Evolutionary conservation across 768 basidiomycete species (phyloP).

Genomic region (Termitomyces sp.): DNA sequence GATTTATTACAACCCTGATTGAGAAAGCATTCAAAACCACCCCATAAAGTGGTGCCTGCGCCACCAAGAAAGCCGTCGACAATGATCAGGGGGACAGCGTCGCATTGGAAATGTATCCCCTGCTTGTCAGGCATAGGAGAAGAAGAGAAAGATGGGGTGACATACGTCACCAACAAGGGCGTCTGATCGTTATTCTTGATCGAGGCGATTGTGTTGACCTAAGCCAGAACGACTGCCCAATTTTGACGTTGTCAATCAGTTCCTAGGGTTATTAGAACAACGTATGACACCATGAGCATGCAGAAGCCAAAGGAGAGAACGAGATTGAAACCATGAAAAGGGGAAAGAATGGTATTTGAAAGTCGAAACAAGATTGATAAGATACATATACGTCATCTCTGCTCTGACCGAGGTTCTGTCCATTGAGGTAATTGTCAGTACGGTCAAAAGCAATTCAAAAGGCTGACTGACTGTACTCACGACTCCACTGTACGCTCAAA

Average conservation of each 20-base stretch:
- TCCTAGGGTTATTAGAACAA: no score
- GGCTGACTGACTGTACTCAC: slow-evolving; percentile 34
- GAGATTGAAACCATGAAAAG: not conserved
- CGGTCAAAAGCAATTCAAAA: not conserved
- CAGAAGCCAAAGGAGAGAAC: not conserved
- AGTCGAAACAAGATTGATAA: not conserved
- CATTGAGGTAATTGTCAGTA: not conserved
- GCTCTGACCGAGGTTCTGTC: slow-evolving; percentile 30
- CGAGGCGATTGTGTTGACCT: not conserved
- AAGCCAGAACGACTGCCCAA: not conserved
- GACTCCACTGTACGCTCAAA: slow-evolving; percentile 57
- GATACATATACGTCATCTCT: not conserved
- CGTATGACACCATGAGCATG: not conserved
- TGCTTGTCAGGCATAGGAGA: slow-evolving; percentile 20
- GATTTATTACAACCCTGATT: slow-evolving; percentile 9
- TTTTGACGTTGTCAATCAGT: no score
- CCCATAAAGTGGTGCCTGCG: slow-evolving; percentile 32
- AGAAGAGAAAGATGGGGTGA: not conserved
- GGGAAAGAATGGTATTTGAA: not conserved
- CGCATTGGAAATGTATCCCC: no score
- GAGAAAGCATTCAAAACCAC: slow-evolving; percentile 21
- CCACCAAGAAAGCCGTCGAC: slow-evolving; percentile 44
- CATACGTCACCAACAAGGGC: not conserved
- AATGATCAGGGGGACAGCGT: not conserved
- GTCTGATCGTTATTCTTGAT: not conserved